Evolutionary conservation across 2,329 filamentous ascomycete species (phyloP), one percentile per base, ranked within the genome.

Genomic region (Ophiostoma angusticollis): DNA sequence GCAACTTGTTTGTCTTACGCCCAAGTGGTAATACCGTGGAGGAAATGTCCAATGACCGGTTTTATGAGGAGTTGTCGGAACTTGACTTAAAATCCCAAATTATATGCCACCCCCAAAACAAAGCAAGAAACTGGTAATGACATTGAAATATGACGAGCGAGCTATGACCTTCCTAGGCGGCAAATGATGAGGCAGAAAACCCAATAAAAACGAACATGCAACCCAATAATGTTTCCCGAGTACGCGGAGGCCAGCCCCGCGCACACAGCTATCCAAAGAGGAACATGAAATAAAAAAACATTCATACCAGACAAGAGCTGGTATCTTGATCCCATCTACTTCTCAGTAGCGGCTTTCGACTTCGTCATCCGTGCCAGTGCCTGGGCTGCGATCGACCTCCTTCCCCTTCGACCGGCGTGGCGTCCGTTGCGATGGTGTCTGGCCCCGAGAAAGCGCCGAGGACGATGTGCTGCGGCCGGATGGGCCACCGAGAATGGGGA

Each of bases 391-490:
- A 9, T 52, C 55, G 9, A 64, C 52, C 37, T 62, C 62, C 48
- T 70, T 72, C 2, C 63, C 68, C 49, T 73, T 73, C 14, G 30
- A 31, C 6, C 32, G 32, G 5, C 44, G 37, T 7, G 24, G 24
- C 19, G 33, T 16, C 35, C 13, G 27, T 19, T 31, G 11, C 27
- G 29, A 7, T n/a, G 31, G 35, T 24, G 35, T 17, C n/a, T 31
- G 29, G 18, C 18, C 27, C 6, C 24, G 6, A 3, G 35, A 21
- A 0, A 22, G 31, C 2, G 37, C 33, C 4, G 41, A 34, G n/a
- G 37, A 37, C 22, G 41, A 31, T 18, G 30, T 31, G 21, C 32
- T 29, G 23, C 32, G 16, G 21, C 17, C 33, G 9, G 37, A 25
- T 6, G 39, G 17, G 16, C 18, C 28, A 5, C 32, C 23, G 5